Evolutionary conservation across 2,329 filamentous ascomycete genomes (phyloP), one percentile per base, ranked within the genome.

Genomic region (Apiospora rasikravindrae): DNA sequence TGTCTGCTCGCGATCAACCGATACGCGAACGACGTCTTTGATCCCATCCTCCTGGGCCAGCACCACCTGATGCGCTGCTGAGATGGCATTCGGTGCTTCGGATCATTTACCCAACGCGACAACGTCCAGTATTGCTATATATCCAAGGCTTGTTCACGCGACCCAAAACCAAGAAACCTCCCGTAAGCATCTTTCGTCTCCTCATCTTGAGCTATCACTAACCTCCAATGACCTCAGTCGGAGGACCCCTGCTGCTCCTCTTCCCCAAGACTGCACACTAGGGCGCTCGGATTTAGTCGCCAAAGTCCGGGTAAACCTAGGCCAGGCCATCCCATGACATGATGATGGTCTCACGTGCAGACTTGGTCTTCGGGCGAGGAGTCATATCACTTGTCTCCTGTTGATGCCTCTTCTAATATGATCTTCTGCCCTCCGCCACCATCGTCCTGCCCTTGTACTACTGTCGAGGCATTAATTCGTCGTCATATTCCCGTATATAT

Each of bases 401-500:
- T 29, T 10, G 10, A 13, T 13, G 33, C 6, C 33, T 61, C 26
- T 33, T 37, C 33, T 14, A n/a, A n/a, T 40, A 40, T 64, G 40
- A 22, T 40, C 57, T 10, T 40, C 53, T 64, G 11, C 33, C 10
- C 57, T 64, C 57, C 22, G 57, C 57, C 57, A 64, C 29, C 57
- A 37, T n/a, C 57, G 3, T n/a, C 57, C 33, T n/a, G 29, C 57
- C 57, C 13, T 33, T 64, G 57, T 40, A 33, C 29, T 14, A 40
- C 57, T 14, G 33, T n/a, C 19, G 33, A 64, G 33, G 33, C 57
- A 64, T 37, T 13, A 40, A 40, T 13, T 10, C 16, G 19, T 64
- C 29, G 57, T 64, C 57, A 64, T 64, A n/a, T 64, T 64, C 33
- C 57, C 57, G 33, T 64, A 64, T 22, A n/a, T 10, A 64, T 40